phyloP scores from a whole-genome alignment of 164 flowering plant genomes.

The Annona cherimola region DNA sequence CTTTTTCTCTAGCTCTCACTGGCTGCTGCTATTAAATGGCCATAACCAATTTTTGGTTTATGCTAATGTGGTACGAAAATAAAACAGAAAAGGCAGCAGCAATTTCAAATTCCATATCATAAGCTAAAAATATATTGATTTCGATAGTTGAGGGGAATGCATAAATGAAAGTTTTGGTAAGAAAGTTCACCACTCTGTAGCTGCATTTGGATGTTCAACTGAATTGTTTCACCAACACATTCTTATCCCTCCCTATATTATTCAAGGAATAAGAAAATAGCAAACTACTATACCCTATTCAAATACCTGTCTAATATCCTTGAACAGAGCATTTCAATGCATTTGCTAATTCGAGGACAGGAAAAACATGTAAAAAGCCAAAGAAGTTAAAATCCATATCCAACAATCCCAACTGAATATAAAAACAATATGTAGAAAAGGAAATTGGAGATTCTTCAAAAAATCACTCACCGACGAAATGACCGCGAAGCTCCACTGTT shows the following conservation, averaged over 20 bases:
- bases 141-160: not conserved
- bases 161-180: too few relatives aligned
- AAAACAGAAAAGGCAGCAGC: not conserved
- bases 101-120: not conserved
- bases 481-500: slow-evolving; percentile 72
- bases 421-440: not conserved
- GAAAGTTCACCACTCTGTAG: not conserved
- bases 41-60: too few relatives aligned
- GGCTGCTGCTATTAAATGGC: not conserved
- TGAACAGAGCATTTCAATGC: too few relatives aligned
- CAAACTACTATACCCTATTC: too few relatives aligned
- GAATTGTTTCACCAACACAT: not conserved
- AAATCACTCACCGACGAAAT: slow-evolving; percentile 62
- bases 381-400: not conserved
- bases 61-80: not conserved
- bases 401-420: not conserved
- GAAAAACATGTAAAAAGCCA: not conserved
- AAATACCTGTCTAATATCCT: too few relatives aligned
- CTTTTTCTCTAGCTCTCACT: not conserved
- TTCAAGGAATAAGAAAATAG: too few relatives aligned
- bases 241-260: too few relatives aligned
- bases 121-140: not conserved
- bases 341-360: too few relatives aligned
- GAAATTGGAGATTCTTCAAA: too few relatives aligned
- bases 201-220: not conserved